Evolutionary conservation across 345 rosid species (phyloP).

Genomic region (Linum trigynum): DNA sequence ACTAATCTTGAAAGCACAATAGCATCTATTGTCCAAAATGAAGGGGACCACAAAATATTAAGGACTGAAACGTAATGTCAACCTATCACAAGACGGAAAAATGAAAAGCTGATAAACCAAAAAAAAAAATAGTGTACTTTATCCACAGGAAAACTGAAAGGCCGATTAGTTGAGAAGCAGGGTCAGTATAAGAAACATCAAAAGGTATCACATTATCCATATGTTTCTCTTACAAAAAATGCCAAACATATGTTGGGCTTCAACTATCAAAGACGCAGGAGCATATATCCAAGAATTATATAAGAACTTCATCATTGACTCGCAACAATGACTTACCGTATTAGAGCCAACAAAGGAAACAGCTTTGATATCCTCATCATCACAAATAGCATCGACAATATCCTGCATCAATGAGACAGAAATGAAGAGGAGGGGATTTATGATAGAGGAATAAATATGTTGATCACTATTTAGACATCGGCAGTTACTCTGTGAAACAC

Average conservation of each 20-base stretch:
- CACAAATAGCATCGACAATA: constrained; percentile 90
- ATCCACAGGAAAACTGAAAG: not conserved
- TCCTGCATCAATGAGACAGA: constrained; percentile 41
- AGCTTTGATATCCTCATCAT: constrained; percentile 67
- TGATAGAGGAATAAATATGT: not conserved
- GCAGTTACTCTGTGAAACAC: not conserved
- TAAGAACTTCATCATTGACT: not conserved
- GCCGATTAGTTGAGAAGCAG: not conserved
- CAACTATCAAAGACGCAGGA: not conserved
- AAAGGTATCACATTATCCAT: no score
- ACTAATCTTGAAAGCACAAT: not conserved
- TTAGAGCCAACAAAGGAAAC: constrained; percentile 95
- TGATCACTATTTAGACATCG: not conserved
- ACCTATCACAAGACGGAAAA: not conserved
- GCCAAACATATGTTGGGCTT: not conserved
- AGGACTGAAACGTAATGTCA: not conserved
- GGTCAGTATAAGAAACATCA: not conserved
- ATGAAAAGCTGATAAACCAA: not conserved
- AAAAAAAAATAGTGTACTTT: not conserved
- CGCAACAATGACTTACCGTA: constrained; percentile 43
- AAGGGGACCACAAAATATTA: not conserved
- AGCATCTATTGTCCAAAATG: not conserved
- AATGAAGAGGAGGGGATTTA: not conserved
- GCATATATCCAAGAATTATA: not conserved
- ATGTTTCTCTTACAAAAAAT: not conserved